Conservation (phyloP, 2,329 filamentous ascomycete genomes). For the Scleromitrula shiraiana region DNA sequence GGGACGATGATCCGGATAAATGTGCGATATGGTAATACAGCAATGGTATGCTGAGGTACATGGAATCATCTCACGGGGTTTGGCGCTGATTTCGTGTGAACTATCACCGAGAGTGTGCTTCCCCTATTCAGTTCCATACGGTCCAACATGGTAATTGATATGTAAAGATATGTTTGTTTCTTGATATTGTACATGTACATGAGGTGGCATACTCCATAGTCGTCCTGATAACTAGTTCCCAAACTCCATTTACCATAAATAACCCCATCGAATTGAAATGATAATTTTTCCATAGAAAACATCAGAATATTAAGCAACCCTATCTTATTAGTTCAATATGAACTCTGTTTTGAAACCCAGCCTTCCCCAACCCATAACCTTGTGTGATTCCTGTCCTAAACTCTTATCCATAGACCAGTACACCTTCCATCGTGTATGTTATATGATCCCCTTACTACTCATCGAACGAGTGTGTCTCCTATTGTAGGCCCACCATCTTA, state of each 20-base stretch:
- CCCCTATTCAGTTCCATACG: no score
- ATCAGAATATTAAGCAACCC: neutral
- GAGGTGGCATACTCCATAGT: neutral
- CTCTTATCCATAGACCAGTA: no score
- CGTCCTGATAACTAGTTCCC: neutral
- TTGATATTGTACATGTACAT: neutral
- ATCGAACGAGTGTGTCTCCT: neutral
- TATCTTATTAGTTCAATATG: neutral
- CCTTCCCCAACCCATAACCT: neutral
- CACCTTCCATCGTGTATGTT: neutral
- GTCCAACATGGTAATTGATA: no score
- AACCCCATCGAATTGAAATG: neutral
- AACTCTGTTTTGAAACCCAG: neutral
- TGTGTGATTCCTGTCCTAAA: no score
- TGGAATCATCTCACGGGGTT: constrained; percentile 3
- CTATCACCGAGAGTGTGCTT: no score
- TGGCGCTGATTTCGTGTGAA: neutral
- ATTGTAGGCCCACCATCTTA: constrained; percentile 5
- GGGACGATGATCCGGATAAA: constrained; percentile 2
- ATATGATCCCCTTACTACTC: neutral
- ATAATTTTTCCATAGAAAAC: neutral
- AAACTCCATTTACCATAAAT: neutral
- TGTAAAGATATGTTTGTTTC: neutral
- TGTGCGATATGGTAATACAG: no score
- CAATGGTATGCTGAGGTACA: neutral